Base-by-base conservation (phyloP, 306 rosid genomes). In the Arachis stenosperma region DNA sequence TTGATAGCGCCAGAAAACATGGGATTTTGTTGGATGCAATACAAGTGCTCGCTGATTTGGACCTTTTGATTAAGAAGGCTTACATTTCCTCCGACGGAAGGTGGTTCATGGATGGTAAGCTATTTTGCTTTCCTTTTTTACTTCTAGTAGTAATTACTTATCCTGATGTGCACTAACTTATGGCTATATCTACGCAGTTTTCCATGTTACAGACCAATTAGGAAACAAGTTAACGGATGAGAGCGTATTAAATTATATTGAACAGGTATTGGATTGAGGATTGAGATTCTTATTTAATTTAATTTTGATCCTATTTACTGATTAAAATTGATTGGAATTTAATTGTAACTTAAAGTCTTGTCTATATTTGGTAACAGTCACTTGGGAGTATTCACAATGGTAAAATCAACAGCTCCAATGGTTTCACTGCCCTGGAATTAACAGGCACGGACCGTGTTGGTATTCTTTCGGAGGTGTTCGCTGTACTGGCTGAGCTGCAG, bases 101-200 rank as follows among this genome's bases (percentile, higher is more conserved):
- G 44, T 94, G 99, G 99, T 91, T 89, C 91, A 94, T 94, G 99
- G 97, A 88, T 85, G 99, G 99, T 94, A 77, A 75, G 86, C 47
- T 67, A 30, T 10, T 61, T 67, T 17, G 40, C 39, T 12, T 14
- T 9, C 61, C 8, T 51, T 4, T 41, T 65, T 52, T 52, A 52
- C 1, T 5, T 62, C 56, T 8, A 3, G 6, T 47, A 15, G 3
- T 60, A 7, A 22, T 37, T 70, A 46, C 46, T 56, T 67, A 61
- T 27, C 29, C 5, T 2, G 6, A 33, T 33, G 3, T 59, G 10
- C 7, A 13, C 72, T 81, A 70, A 77, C 8, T n/a, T 30, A 46
- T 79, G 42, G 42, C 39, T 62, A 15, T 47, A 51, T 63, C 37
- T 70, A 1, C 5, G n/a, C 94, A 94, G 99, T 94, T 78, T 94